A percentile compares a stretch with the other conserved stretches of the same genome.
Evolutionary conservation across 805 yeast species (phyloP).

Genomic region (Kazachstania viticola): DNA sequence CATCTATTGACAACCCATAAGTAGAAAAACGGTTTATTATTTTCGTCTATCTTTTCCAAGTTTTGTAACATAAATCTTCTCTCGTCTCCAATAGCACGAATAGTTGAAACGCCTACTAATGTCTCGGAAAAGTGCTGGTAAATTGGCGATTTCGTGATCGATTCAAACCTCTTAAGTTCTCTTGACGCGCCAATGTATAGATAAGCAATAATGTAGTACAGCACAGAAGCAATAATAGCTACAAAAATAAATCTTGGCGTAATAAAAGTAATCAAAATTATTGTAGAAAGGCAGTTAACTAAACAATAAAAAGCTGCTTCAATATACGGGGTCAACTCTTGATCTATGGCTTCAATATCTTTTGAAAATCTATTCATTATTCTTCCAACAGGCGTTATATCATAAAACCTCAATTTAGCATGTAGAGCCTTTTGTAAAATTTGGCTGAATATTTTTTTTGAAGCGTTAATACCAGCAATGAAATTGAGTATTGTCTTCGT

Average conservation of each 20-base stretch:
- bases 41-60: constrained; percentile 57
- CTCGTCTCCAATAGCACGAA: constrained; percentile 85
- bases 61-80: constrained; percentile 66
- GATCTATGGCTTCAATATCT: constrained; percentile 82
- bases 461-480: constrained; percentile 61
- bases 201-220: constrained; percentile 56
- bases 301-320: constrained; percentile 52
- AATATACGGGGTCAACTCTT: constrained; percentile 65
- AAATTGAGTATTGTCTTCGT: constrained; percentile 45
- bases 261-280: constrained; percentile 53
- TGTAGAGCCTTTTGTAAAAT: constrained; percentile 51
- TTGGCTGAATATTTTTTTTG: constrained; percentile 51
- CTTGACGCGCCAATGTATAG: constrained; percentile 66
- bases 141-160: constrained; percentile 77
- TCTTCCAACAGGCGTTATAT: constrained; percentile 83
- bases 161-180: constrained; percentile 76
- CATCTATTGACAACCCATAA: constrained; percentile 88
- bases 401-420: constrained; percentile 75
- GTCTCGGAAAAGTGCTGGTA: constrained; percentile 89
- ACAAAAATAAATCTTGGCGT: constrained; percentile 71
- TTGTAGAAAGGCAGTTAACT: constrained; percentile 48
- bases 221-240: constrained; percentile 45
- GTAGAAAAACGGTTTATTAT: constrained; percentile 78
- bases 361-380: constrained; percentile 86
- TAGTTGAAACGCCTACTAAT: constrained; percentile 73